These are phyloP conservation scores for Botrytis tulipae DNA, from an alignment of 2,329 filamentous ascomycete genomes.

Conservation along the genomic window DNA sequence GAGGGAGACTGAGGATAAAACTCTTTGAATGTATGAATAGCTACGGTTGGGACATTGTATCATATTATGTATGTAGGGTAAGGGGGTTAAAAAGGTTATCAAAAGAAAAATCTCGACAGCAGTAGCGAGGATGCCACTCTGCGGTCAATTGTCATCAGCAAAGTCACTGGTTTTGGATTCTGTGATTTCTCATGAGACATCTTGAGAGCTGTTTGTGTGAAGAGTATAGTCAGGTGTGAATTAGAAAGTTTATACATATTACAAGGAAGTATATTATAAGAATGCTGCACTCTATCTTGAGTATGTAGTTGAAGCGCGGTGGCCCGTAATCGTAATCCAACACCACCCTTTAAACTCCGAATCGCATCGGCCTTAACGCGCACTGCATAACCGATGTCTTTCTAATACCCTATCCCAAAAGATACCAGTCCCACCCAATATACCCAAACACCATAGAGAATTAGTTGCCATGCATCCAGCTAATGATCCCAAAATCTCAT, in stretches of 20 bases:
- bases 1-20: constrained; percentile 31
- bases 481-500: constrained; percentile 11
- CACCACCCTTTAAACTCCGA: constrained; percentile 23
- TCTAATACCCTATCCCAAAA: constrained; percentile 17
- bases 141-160: neutral
- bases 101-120: neutral
- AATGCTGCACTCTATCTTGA: neutral
- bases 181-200: neutral
- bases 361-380: constrained; percentile 27
- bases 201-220: neutral
- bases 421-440: constrained; percentile 2
- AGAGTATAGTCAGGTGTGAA: neutral
- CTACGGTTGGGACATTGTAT: neutral
- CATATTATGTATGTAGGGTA: neutral
- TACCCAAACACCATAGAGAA: constrained; percentile 12
- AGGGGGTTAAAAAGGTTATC: neutral
- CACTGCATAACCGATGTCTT: constrained; percentile 34
- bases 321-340: constrained; percentile 20
- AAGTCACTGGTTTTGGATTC: neutral
- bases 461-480: neutral
- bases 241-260: constrained; percentile 8
- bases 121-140: neutral
- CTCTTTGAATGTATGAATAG: neutral
- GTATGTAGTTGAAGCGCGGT: neutral
- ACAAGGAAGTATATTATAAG: constrained; percentile 15